Evolutionary conservation across 495 filamentous ascomycete genomes (phyloP).

Genomic region (Letharia columbiana): DNA sequence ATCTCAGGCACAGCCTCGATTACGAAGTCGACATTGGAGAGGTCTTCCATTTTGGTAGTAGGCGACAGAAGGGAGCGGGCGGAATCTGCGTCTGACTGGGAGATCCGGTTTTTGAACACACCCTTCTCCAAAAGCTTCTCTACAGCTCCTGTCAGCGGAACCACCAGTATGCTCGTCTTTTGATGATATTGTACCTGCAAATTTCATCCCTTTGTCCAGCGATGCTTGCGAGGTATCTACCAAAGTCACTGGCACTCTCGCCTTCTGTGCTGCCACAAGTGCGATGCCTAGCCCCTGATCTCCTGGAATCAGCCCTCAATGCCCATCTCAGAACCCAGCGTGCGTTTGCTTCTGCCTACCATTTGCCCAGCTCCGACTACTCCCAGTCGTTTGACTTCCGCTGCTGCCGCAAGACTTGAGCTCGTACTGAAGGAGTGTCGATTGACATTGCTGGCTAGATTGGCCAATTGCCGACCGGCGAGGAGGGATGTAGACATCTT

Average conservation of each 20-base stretch:
- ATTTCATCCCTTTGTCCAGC: constrained; percentile 84
- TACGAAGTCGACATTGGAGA: constrained; percentile 86
- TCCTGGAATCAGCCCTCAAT: constrained; percentile 13
- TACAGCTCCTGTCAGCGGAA: constrained; percentile 28
- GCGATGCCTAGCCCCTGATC: constrained; percentile 88
- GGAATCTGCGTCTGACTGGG: constrained; percentile 64
- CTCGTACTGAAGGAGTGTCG: constrained; percentile 38
- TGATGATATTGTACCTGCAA: constrained; percentile 55
- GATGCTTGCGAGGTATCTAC: constrained; percentile 78
- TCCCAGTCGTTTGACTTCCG: constrained; percentile 79
- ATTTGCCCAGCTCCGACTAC: constrained; percentile 96
- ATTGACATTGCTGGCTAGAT: constrained; percentile 15
- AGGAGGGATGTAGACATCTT: constrained; percentile 15
- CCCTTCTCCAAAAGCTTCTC: constrained; percentile 92
- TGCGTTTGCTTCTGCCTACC: constrained; percentile 46
- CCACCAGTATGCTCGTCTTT: not conserved
- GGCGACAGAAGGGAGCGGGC: constrained; percentile 58
- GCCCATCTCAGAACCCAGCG: constrained; percentile 3
- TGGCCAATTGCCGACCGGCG: constrained; percentile 15
- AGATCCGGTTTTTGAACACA: constrained; percentile 72
- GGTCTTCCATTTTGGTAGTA: constrained; percentile 65
- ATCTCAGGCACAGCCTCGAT: constrained; percentile 98
- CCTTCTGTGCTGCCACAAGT: constrained; percentile 82
- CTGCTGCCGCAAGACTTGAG: constrained; percentile 39
- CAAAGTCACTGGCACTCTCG: constrained; percentile 73